Evolutionary conservation across 805 yeast species (phyloP).

Genomic region (Dipodascopsis tothii): DNA sequence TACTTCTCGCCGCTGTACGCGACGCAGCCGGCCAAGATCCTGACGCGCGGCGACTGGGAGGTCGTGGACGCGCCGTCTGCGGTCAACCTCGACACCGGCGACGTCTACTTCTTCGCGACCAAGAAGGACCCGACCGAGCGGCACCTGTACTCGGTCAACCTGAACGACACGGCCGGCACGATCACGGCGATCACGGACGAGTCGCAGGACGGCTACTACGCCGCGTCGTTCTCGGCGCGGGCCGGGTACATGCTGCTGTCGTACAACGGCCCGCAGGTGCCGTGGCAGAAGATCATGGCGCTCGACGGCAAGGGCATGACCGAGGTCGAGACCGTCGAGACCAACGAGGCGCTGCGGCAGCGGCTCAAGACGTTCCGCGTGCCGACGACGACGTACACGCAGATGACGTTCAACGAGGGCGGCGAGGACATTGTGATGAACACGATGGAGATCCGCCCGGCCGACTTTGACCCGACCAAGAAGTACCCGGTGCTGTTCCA

Average conservation of each 20-base stretch:
- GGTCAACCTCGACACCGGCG: constrained; percentile 42
- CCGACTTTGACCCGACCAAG: constrained; percentile 51
- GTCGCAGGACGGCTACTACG: constrained; percentile 54
- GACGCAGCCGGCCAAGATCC: constrained; percentile 41
- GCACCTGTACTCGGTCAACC: constrained; percentile 64
- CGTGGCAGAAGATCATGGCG: constrained; percentile 66
- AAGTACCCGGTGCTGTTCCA: constrained; percentile 82
- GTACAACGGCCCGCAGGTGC: constrained; percentile 74
- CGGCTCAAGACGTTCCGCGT: constrained; percentile 39
- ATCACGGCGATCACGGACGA: constrained; percentile 45
- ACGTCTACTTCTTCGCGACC: constrained; percentile 63
- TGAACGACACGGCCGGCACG: constrained; percentile 37
- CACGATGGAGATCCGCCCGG: constrained; percentile 69
- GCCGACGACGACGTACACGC: constrained; percentile 51
- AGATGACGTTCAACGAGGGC: constrained; percentile 37
- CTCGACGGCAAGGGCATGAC: constrained; percentile 34
- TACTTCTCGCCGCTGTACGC: constrained; percentile 68
- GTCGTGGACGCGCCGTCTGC: constrained; percentile 64
- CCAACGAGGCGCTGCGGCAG: constrained; percentile 27
- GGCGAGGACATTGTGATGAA: constrained; percentile 47
- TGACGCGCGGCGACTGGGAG: constrained; percentile 84
- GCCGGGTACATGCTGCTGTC: constrained; percentile 60
- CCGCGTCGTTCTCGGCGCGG: constrained; percentile 72
- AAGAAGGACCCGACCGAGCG: constrained; percentile 73
- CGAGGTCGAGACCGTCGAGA: constrained; percentile 30